Base-by-base conservation (phyloP, 202 grass and related monocot species). In the Saccharum hybrid region DNA sequence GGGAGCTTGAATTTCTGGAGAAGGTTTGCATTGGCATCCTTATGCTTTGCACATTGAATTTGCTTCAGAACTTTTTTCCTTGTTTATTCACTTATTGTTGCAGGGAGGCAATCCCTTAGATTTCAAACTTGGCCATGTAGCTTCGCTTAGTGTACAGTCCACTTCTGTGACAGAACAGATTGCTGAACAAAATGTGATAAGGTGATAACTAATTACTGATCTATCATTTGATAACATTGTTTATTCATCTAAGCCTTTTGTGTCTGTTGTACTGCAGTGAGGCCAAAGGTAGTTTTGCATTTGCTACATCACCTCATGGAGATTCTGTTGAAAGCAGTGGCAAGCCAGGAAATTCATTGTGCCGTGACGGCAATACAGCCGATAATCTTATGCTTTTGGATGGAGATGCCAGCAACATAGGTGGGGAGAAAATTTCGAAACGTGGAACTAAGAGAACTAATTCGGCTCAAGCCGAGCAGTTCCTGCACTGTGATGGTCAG, bases 41-140 rank as follows among this genome's bases (percentile, higher is more conserved):
- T 82, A 74, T 88, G 62, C 9, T 86, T 84, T 81, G 62, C 77
- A 75, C 71, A 18, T 63, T 74, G 43, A 77, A 71, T 83, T 84
- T 51, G 51, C 26, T 23, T 52, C 69, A 10, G 39, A 75, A 75
- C 30, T 43, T 74, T 78, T 78, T 83, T 37, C 69, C 76, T 73
- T 52, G 12, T 79, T 83, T 85, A 89, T 79, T 83, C 11, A 66
- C 85, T 86, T 68, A 87, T 83, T 85, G 42, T 74, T 85, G 66
- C 85, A 99, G 96, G 93, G 96, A 83, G 96, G 96, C 66, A 96
- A 99, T 77, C 96, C 96, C 5, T 79, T 99, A 84, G 96, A 99
- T 92, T 99, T 99, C 84, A 96, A 94, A 89, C 86, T 91, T 64
- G 76, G 81, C 65, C 77, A 94, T 84, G 91, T 85, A 88, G 90